Evolutionary conservation across 2,329 filamentous ascomycete genomes (phyloP).

Genomic region (Alternaria postmessia): DNA sequence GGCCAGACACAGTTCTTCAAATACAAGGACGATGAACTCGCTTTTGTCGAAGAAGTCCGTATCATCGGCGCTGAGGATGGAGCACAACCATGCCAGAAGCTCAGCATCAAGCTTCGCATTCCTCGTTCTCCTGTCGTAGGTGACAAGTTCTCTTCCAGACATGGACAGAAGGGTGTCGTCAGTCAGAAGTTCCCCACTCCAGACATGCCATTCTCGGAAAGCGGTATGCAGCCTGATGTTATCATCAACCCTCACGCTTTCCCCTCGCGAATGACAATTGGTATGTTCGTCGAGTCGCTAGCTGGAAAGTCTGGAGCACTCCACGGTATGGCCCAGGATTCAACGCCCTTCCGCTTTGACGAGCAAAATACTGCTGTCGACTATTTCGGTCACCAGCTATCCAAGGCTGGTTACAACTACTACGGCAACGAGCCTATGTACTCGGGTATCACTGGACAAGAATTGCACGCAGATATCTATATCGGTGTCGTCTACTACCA

Average conservation of each 20-base stretch:
- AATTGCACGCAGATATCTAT: constrained; percentile 94
- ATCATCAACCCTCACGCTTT: constrained; percentile 99
- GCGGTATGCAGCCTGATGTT: constrained; percentile 93
- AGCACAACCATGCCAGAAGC: constrained; percentile 81
- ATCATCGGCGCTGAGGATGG: constrained; percentile 86
- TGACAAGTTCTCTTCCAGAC: constrained; percentile 98
- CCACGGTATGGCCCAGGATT: constrained; percentile 95
- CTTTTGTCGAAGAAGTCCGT: constrained; percentile 91
- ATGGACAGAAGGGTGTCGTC: constrained; percentile 96
- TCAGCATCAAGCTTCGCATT: constrained; percentile 92
- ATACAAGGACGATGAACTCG: constrained; percentile 91
- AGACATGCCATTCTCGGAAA: constrained; percentile 97
- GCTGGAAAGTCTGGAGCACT: constrained; percentile 94
- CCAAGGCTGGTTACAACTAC: constrained; percentile 96
- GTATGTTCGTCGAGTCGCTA: constrained; percentile 98
- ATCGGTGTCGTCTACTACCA: constrained; percentile 98
- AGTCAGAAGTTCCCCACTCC: constrained; percentile 94
- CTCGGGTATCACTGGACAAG: constrained; percentile 81
- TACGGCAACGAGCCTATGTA: constrained; percentile 99
- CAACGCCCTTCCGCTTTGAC: constrained; percentile 92
- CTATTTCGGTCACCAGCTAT: constrained; percentile 95
- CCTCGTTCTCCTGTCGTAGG: constrained; percentile 92
- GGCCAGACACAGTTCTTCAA: constrained; percentile 86
- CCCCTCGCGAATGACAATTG: constrained; percentile 99
- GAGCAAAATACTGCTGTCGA: constrained; percentile 91